Percentiles rank a stretch among this genome's conserved stretches.
These are phyloP conservation scores for Blepharisma japonicum DNA, from an alignment of 73 alveolate genomes.

Conservation along the genomic window DNA sequence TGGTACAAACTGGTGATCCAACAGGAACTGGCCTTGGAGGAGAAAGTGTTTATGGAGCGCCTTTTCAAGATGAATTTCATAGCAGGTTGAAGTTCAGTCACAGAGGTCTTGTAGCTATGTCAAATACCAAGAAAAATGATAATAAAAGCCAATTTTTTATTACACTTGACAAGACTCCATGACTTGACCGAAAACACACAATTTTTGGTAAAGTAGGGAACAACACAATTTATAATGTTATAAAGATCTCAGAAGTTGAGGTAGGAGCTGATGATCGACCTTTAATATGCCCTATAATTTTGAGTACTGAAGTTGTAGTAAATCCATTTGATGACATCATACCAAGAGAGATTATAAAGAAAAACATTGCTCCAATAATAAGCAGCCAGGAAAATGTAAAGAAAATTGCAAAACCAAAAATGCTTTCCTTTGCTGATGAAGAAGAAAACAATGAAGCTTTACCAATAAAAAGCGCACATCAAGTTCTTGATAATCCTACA, in stretches of 20 bases:
- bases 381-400: too few relatives aligned
- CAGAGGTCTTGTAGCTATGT: slow-evolving; percentile 96
- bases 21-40: slow-evolving; percentile 94
- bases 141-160: slow-evolving; percentile 65
- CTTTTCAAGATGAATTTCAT: slow-evolving; percentile 91
- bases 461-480: slow-evolving; percentile 51
- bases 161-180: slow-evolving; percentile 55
- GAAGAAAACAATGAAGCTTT: slow-evolving; percentile 54
- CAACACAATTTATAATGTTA: slow-evolving; percentile 59
- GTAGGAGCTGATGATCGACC: slow-evolving; percentile 72
- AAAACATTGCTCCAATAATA: too few relatives aligned
- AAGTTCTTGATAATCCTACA: slow-evolving; percentile 54
- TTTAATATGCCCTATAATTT: slow-evolving; percentile 49
- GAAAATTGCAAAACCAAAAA: too few relatives aligned
- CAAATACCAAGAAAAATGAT: slow-evolving; percentile 46
- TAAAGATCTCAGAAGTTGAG: slow-evolving; percentile 56
- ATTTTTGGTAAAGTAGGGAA: slow-evolving; percentile 79
- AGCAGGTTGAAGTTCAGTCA: slow-evolving; percentile 78
- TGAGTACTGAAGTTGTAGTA: slow-evolving; percentile 48
- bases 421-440: slow-evolving; percentile 18
- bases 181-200: slow-evolving; percentile 65
- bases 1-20: slow-evolving; percentile 92
- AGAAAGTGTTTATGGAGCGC: slow-evolving; percentile 77
- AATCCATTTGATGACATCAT: slow-evolving; percentile 76
- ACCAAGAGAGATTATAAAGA: slow-evolving; percentile 45